Percentiles rank a stretch among this genome's conserved stretches.
Conservation (phyloP, 2,329 filamentous ascomycete genomes). For the Trichoderma simmonsii region DNA sequence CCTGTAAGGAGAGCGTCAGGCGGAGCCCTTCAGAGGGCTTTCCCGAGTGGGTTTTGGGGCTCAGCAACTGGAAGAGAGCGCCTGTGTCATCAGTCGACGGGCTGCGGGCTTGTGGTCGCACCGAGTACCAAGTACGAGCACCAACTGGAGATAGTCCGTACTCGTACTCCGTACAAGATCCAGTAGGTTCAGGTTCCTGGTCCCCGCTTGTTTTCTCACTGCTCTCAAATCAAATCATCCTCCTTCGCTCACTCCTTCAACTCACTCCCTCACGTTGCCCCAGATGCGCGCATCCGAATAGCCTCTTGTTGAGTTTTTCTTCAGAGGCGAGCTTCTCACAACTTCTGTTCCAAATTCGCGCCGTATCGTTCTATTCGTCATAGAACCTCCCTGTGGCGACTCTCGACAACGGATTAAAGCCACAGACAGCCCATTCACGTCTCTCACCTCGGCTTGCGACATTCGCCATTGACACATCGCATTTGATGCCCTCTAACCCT, state of each 20-base stretch:
- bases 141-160: neutral
- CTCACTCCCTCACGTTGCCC: neutral
- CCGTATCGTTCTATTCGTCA: neutral
- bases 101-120: neutral
- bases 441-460: neutral
- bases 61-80: conserved; percentile 1
- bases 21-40: neutral
- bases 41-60: conserved; percentile 12
- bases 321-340: neutral
- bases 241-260: neutral
- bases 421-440: neutral
- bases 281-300: neutral
- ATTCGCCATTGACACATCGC: neutral
- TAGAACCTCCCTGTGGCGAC: neutral
- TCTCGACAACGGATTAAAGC: neutral
- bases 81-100: neutral
- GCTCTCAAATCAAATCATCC: neutral
- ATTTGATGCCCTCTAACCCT: neutral
- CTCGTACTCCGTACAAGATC: neutral
- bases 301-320: neutral
- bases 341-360: neutral
- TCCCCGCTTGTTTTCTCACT: neutral
- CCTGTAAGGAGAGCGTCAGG: neutral
- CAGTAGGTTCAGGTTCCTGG: neutral
- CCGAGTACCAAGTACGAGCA: neutral